Conservation (phyloP, 768 basidiomycete species). For the Boletus barrowsii region DNA sequence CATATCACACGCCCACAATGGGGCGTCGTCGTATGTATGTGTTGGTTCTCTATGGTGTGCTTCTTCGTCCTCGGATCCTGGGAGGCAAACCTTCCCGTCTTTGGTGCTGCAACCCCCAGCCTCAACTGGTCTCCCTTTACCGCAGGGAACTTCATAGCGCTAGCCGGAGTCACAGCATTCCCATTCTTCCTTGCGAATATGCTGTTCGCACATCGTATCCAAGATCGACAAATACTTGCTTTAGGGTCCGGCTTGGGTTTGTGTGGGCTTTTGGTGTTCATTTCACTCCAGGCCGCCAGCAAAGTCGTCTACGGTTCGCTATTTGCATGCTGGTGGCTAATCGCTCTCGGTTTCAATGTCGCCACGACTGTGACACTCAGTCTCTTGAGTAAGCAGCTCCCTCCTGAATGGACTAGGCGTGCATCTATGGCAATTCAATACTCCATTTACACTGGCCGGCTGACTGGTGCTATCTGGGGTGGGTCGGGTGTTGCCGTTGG, state of each 20-base stretch:
- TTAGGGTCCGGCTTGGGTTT: conserved; percentile 50
- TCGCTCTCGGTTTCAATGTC: conserved; percentile 72
- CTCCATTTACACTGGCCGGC: conserved; percentile 64
- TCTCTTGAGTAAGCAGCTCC: conserved; percentile 66
- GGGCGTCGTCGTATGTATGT: conserved; percentile 61
- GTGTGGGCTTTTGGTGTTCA: conserved; percentile 49
- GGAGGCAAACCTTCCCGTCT: conserved; percentile 69
- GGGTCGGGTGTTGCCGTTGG: conserved; percentile 54
- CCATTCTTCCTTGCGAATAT: conserved; percentile 67
- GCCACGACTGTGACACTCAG: conserved; percentile 69
- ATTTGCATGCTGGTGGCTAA: conserved; percentile 42
- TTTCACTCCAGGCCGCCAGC: conserved; percentile 41
- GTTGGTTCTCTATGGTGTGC: conserved; percentile 66
- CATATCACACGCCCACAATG: conserved; percentile 36
- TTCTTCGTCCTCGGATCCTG: conserved; percentile 70
- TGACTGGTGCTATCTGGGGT: conserved; percentile 66
- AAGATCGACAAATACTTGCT: conserved; percentile 59
- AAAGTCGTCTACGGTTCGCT: conserved; percentile 47
- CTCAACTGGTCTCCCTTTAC: conserved; percentile 60
- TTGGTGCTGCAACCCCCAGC: conserved; percentile 38
- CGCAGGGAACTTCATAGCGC: conserved; percentile 68
- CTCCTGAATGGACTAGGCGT: conserved; percentile 55
- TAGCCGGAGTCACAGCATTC: conserved; percentile 59
- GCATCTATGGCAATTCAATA: conserved; percentile 62
- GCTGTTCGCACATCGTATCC: conserved; percentile 51